Conservation (phyloP, 148 eudicot species). For the Rhododendron henanense region DNA sequence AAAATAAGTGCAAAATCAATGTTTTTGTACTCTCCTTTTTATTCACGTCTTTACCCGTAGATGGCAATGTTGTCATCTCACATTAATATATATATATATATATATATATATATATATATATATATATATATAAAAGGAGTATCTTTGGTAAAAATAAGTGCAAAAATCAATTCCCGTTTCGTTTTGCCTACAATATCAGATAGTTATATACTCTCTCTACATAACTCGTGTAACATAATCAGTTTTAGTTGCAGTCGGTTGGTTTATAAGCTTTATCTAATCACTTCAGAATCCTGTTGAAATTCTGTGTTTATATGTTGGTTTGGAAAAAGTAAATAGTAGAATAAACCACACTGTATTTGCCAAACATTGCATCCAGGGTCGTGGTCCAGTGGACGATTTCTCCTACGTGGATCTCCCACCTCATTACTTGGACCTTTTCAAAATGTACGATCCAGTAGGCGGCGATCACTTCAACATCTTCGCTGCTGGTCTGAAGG, state of each 20-base stretch:
- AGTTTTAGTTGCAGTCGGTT: neutral
- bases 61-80: too few relatives aligned
- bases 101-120: too few relatives aligned
- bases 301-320: neutral
- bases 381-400: conserved; percentile 88
- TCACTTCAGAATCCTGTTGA: neutral
- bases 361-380: conserved; percentile 39
- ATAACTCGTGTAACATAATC: neutral
- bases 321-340: neutral
- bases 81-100: too few relatives aligned
- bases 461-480: conserved; percentile 95
- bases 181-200: neutral
- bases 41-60: too few relatives aligned
- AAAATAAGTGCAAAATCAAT: neutral
- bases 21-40: too few relatives aligned
- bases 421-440: conserved; percentile 71
- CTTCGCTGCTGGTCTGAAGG: conserved; percentile 84
- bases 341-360: neutral
- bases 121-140: too few relatives aligned
- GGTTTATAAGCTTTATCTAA: neutral
- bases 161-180: neutral
- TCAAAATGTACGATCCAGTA: conserved; percentile 72
- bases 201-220: neutral
- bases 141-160: neutral
- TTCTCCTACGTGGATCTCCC: conserved; percentile 78